Evolutionary conservation across 2,329 filamentous ascomycete genomes (phyloP), one percentile per base, ranked within the genome.

Genomic region (Aphanoascus verrucosus): DNA sequence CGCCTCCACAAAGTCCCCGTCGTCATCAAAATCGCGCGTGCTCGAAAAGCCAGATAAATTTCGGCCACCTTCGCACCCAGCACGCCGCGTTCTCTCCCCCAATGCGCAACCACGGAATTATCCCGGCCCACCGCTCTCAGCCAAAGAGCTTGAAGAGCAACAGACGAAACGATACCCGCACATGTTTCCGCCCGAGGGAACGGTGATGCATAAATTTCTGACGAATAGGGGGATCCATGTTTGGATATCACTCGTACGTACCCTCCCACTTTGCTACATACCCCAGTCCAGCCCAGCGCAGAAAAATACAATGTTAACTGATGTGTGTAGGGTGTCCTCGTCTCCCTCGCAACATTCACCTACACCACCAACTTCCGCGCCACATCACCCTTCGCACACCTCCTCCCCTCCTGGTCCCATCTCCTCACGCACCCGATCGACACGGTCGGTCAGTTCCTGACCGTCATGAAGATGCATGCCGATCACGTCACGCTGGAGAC

Each of bases 41-140:
- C 83, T 98, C 59, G 87, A 87, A 62, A 88, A 96, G 70, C 91
- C 91, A 20, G 79, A 86, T 63, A 86, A 84, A 67, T 97, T 95
- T 77, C 87, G 87, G 46, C 91, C 93, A 1, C 93, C 93, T 0
- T 97, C 91, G 0, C 93, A 97, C 68, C 84, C 86, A 11, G 75
- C 85, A 19, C 77, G 85, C 5, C 77, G 88, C 32, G 75, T 78
- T 4, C 77, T 79, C 52, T 76, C 77, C 59, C 69, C 71, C 32
- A 64, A 62, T 53, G 62, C 69, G 50, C 67, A 74, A 5, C 82
- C 84, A 31, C 77, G 78, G 62, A 81, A 84, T 68, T 94, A 94
- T 66, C 71, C 73, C 0, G 89, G 88, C 37, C 86, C 88, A 15
- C 72, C 80, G 19, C 71, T 89, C 56, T 82, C 80, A 14, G 73